These are phyloP conservation scores for Chrysoporthe deuterocubensis DNA, from an alignment of 2,329 filamentous ascomycete species.

Conservation along the genomic window DNA sequence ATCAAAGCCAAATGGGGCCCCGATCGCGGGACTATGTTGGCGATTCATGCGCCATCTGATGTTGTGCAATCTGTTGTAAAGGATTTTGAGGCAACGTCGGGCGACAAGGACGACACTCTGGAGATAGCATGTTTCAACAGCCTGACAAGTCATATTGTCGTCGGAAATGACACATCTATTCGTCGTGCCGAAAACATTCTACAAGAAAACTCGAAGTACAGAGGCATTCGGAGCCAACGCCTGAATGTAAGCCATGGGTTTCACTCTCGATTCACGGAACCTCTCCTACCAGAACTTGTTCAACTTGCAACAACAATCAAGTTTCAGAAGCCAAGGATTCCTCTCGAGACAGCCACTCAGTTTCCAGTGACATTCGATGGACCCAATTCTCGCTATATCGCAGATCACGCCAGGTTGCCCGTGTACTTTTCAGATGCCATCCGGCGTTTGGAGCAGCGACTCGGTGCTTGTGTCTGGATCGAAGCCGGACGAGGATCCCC, in stretches of 20 bases:
- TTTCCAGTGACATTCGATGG: too few relatives aligned
- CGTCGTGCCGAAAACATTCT: conserved; percentile 24
- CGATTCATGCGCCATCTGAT: conserved; percentile 22
- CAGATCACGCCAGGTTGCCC: too few relatives aligned
- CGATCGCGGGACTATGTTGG: conserved; percentile 40
- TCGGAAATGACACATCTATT: conserved; percentile 35
- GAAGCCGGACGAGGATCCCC: background rate
- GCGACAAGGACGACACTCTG: background rate
- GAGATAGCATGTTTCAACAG: conserved; percentile 41
- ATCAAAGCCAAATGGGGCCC: conserved; percentile 38
- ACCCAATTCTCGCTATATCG: too few relatives aligned
- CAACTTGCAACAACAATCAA: conserved; percentile 26
- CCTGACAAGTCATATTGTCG: conserved; percentile 36
- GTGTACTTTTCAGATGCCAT: too few relatives aligned
- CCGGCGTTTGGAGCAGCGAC: too few relatives aligned
- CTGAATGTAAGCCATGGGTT: conserved; percentile 35
- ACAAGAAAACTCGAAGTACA: conserved; percentile 21
- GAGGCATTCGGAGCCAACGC: conserved; percentile 28
- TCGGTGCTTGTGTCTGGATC: background rate
- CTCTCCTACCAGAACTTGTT: conserved; percentile 25
- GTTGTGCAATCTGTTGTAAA: background rate
- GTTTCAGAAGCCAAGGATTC: too few relatives aligned
- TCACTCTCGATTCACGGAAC: conserved; percentile 32
- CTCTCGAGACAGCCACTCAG: too few relatives aligned
- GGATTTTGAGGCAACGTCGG: background rate